Evolutionary conservation across 495 filamentous ascomycete species (phyloP).

Genomic region (Neurospora sp.): DNA sequence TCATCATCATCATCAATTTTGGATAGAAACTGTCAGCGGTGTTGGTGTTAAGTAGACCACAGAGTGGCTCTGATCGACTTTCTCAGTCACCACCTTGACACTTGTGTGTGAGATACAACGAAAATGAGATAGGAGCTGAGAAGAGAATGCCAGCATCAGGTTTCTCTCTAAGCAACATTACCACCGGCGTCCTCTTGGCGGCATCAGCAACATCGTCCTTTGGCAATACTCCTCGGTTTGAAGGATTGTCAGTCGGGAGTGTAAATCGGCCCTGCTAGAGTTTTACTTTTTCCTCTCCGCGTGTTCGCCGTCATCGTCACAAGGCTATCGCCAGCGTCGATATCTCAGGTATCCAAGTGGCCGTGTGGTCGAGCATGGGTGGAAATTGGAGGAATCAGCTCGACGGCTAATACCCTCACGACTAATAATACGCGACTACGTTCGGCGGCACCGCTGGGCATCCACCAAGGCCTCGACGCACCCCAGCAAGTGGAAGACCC

Average conservation of each 20-base stretch:
- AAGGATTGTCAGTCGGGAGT: background rate
- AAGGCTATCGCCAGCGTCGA: background rate
- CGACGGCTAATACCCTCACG: background rate
- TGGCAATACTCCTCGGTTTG: background rate
- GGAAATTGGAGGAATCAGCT: background rate
- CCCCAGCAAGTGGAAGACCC: background rate
- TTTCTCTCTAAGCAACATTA: background rate
- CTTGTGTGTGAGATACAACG: background rate
- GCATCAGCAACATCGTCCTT: background rate
- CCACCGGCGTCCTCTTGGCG: background rate
- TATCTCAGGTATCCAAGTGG: background rate
- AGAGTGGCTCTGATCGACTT: background rate
- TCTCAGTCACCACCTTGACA: background rate
- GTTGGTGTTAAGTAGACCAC: background rate
- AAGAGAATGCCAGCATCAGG: background rate
- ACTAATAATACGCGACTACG: background rate
- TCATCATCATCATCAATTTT: background rate
- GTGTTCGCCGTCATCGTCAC: background rate
- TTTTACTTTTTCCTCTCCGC: background rate
- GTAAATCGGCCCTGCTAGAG: background rate
- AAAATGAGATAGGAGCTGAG: background rate
- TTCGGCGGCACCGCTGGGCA: background rate
- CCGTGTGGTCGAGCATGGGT: background rate
- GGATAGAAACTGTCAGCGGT: background rate
- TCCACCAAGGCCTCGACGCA: background rate